These are phyloP conservation scores for Xylaria nigripes DNA, from an alignment of 495 filamentous ascomycete genomes.

Conservation along the genomic window DNA sequence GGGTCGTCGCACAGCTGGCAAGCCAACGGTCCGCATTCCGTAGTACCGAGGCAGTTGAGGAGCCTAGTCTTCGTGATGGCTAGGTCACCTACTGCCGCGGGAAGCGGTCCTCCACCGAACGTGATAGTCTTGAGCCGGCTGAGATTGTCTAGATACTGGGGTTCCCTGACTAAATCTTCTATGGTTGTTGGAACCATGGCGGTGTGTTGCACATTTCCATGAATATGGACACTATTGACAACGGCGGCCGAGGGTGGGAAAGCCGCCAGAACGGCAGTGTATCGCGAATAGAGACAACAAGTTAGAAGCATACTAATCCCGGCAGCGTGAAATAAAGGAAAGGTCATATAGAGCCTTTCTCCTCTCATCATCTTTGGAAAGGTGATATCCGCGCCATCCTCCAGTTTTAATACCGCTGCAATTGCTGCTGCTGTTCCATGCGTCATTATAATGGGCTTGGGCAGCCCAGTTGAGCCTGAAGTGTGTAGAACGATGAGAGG, in stretches of 20 bases:
- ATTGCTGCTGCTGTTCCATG: slow-evolving; percentile 37
- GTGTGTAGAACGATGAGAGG: slow-evolving; percentile 45
- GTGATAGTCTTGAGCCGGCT: background rate
- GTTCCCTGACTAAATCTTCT: background rate
- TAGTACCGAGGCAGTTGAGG: slow-evolving; percentile 26
- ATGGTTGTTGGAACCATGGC: background rate
- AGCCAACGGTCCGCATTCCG: slow-evolving; percentile 27
- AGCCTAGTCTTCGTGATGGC: slow-evolving; percentile 26
- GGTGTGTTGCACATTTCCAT: slow-evolving; percentile 3
- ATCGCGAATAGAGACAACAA: background rate
- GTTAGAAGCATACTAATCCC: background rate
- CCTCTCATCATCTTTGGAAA: background rate
- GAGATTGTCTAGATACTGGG: slow-evolving; percentile 9
- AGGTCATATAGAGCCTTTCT: background rate
- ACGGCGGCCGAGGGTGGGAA: background rate
- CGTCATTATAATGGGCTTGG: slow-evolving; percentile 42
- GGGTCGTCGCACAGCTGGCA: slow-evolving; percentile 11
- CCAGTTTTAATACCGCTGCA: slow-evolving; percentile 13
- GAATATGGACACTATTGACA: slow-evolving; percentile 1
- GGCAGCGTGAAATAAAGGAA: slow-evolving; percentile 6
- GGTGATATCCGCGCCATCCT: background rate
- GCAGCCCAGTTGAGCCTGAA: slow-evolving; percentile 47
- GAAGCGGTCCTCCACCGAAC: slow-evolving; percentile 9
- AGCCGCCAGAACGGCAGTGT: background rate
- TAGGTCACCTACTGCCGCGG: slow-evolving; percentile 29